Conservation (phyloP, 495 filamentous ascomycete genomes). For the Talaromyces liani region DNA sequence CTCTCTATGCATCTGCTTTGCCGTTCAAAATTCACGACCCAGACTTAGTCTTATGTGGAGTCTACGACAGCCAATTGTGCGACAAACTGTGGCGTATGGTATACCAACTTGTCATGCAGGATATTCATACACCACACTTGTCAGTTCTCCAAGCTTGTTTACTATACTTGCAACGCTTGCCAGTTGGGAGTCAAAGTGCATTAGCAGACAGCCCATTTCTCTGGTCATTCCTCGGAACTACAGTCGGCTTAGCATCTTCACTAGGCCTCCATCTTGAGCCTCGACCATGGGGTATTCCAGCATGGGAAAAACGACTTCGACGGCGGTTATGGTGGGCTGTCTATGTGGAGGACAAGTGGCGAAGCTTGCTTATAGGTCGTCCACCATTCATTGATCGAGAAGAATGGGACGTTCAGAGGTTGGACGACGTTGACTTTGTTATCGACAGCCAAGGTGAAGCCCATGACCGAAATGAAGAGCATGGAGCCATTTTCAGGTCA, state of each 20-base stretch:
- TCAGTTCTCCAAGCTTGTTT: slow-evolving; percentile 27
- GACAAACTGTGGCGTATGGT: slow-evolving; percentile 25
- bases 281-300: slow-evolving; percentile 78
- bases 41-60: slow-evolving; percentile 8
- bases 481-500: background rate
- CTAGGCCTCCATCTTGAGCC: slow-evolving; percentile 84
- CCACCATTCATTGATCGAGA: slow-evolving; percentile 71
- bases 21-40: slow-evolving; percentile 16
- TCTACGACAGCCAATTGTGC: slow-evolving; percentile 22
- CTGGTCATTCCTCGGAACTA: slow-evolving; percentile 30
- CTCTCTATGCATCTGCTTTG: slow-evolving; percentile 28
- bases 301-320: slow-evolving; percentile 76
- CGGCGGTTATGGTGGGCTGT: slow-evolving; percentile 86
- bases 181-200: slow-evolving; percentile 12
- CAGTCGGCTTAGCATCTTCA: slow-evolving; percentile 24
- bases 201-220: slow-evolving; percentile 25
- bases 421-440: slow-evolving; percentile 60
- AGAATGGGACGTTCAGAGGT: slow-evolving; percentile 73
- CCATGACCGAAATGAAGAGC: background rate
- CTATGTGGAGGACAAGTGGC: slow-evolving; percentile 94
- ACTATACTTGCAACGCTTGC: slow-evolving; percentile 24
- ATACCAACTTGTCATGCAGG: slow-evolving; percentile 24
- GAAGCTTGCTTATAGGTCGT: slow-evolving; percentile 74
- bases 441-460: background rate
- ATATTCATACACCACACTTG: slow-evolving; percentile 28